Conservation (phyloP, 2,329 filamentous ascomycete genomes). For the Lasiodiplodia gonubiensis region DNA sequence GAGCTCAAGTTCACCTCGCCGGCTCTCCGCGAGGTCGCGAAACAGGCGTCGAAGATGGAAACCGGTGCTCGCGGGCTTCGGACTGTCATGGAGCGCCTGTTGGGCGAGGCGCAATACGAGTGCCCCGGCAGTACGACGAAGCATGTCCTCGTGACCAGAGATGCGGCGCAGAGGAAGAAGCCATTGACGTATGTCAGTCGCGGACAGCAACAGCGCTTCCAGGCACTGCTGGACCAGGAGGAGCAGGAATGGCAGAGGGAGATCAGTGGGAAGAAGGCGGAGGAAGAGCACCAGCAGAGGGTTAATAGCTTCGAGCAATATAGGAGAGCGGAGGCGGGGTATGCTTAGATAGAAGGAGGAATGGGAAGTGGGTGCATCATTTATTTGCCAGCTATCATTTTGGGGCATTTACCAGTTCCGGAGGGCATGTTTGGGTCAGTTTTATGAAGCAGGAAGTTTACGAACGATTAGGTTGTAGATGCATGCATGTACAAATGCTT, state of each 20-base stretch:
- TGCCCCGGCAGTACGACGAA: slow-evolving; percentile 53
- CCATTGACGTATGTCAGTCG: slow-evolving; percentile 52
- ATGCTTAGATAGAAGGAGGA: slow-evolving; percentile 1
- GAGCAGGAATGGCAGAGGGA: slow-evolving; percentile 55
- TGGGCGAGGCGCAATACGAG: slow-evolving; percentile 56
- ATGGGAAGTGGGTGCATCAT: background rate
- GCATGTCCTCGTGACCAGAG: slow-evolving; percentile 54
- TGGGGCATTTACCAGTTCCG: background rate
- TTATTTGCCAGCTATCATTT: background rate
- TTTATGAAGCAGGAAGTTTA: background rate
- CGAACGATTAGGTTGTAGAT: background rate
- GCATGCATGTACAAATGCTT: background rate
- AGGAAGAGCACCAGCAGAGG: slow-evolving; percentile 11
- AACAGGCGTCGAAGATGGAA: slow-evolving; percentile 68
- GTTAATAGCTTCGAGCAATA: slow-evolving; percentile 19
- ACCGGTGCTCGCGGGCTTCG: slow-evolving; percentile 68
- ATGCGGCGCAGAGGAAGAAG: slow-evolving; percentile 50
- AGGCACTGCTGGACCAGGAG: slow-evolving; percentile 48
- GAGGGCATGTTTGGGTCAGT: background rate
- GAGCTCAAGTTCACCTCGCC: slow-evolving; percentile 82
- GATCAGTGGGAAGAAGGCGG: slow-evolving; percentile 29
- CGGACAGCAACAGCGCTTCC: slow-evolving; percentile 49
- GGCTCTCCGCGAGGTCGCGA: slow-evolving; percentile 81
- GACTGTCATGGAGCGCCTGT: slow-evolving; percentile 55
- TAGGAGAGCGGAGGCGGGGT: slow-evolving; percentile 15